These are phyloP conservation scores for Dactylellina parvicollis DNA, from an alignment of 2,329 filamentous ascomycete genomes.

Conservation along the genomic window DNA sequence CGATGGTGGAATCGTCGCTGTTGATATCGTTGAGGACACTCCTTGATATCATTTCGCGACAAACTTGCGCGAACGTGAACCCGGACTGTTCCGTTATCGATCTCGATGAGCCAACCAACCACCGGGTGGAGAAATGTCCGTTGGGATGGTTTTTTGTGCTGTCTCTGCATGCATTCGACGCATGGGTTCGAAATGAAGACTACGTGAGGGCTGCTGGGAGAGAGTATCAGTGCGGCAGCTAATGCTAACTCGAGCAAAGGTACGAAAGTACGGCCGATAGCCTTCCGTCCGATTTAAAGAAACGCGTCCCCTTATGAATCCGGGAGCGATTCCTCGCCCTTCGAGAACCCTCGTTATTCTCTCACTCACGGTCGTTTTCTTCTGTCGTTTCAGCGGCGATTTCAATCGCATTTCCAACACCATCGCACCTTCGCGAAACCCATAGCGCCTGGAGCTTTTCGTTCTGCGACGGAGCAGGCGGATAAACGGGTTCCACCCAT, in stretches of 20 bases:
- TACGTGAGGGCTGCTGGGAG: constrained; percentile 6
- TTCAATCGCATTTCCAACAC: neutral
- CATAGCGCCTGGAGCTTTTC: too few relatives aligned
- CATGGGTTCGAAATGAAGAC: constrained; percentile 18
- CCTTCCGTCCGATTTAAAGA: constrained; percentile 25
- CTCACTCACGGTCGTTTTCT: too few relatives aligned
- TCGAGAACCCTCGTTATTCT: constrained; percentile 5
- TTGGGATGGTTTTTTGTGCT: constrained; percentile 12
- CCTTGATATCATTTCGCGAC: neutral
- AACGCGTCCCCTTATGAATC: constrained; percentile 10
- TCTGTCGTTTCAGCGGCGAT: constrained; percentile 8
- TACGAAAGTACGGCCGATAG: constrained; percentile 7
- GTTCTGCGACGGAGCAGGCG: too few relatives aligned
- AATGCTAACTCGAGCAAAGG: neutral
- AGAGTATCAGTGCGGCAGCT: constrained; percentile 6
- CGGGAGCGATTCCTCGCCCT: constrained; percentile 1
- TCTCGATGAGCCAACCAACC: constrained; percentile 16
- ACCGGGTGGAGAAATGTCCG: constrained; percentile 9
- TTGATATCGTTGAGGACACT: neutral
- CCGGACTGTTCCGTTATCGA: constrained; percentile 20
- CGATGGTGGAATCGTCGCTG: too few relatives aligned
- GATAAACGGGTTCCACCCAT: too few relatives aligned
- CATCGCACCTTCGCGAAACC: too few relatives aligned
- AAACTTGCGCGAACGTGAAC: neutral
- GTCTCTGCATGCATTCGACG: constrained; percentile 35